Conservation (phyloP, 306 rosid genomes). For the Casuarina cunninghamiana region DNA sequence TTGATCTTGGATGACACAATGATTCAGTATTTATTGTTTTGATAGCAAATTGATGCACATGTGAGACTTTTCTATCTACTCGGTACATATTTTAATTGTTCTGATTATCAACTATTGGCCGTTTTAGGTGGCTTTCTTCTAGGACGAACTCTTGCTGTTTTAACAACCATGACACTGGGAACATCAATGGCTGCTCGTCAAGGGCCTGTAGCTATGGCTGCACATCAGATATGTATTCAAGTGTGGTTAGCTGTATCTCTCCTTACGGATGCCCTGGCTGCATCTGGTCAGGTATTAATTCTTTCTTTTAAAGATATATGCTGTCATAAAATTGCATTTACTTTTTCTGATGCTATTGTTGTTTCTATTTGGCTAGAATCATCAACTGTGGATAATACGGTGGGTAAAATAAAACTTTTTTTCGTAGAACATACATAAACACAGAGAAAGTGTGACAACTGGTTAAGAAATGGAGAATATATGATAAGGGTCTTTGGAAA, state of each 20-base stretch:
- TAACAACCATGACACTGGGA: conserved; percentile 80
- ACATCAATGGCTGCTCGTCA: conserved; percentile 96
- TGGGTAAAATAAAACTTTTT: not conserved
- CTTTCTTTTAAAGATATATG: conserved; percentile 11
- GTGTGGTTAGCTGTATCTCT: conserved; percentile 98
- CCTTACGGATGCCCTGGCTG: conserved; percentile 83
- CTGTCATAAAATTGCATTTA: conserved; percentile 15
- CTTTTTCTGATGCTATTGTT: conserved; percentile 5
- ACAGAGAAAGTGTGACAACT: not conserved
- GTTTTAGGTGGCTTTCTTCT: conserved; percentile 84
- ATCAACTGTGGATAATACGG: not conserved
- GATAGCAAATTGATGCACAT: not conserved
- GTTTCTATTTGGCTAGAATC: conserved; percentile 13
- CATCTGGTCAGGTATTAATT: conserved; percentile 78
- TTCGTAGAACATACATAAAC: not conserved
- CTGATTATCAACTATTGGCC: conserved; percentile 28
- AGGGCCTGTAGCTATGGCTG: conserved; percentile 99
- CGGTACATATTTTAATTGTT: conserved; percentile 17
- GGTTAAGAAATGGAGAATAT: not conserved
- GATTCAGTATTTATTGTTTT: not conserved
- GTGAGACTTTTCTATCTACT: conserved; percentile 26
- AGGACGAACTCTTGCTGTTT: conserved; percentile 92
- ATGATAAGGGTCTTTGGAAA: not conserved
- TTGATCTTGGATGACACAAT: not conserved
- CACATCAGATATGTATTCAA: conserved; percentile 97